These are phyloP conservation scores for Keqinozyma sinolaborantium DNA, from an alignment of 1,139 yeast species.

Conservation along the genomic window DNA sequence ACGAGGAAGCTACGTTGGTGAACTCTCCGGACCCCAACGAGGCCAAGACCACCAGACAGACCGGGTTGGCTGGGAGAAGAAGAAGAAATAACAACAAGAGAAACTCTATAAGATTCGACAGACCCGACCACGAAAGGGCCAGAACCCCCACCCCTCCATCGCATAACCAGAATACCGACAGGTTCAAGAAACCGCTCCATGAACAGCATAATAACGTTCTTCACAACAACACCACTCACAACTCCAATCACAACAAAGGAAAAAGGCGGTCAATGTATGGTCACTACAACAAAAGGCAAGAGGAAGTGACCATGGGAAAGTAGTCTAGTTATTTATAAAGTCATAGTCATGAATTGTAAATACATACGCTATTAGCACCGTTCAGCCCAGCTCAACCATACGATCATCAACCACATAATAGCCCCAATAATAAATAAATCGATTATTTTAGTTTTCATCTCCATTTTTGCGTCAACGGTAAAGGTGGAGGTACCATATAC, in stretches of 20 bases:
- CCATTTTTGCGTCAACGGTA: constrained; percentile 14
- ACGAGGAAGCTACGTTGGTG: constrained; percentile 31
- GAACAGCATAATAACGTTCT: constrained; percentile 5
- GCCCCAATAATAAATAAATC: too few species aligned
- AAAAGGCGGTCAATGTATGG: constrained; percentile 16
- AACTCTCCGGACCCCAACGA: constrained; percentile 22
- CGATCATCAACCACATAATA: too few species aligned
- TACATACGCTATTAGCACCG: too few species aligned
- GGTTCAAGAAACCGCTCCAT: constrained; percentile 4
- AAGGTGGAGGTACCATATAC: constrained; percentile 20
- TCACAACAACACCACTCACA: constrained; percentile 7
- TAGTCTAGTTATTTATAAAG: too few species aligned
- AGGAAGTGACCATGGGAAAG: constrained; percentile 20
- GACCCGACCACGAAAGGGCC: constrained; percentile 6
- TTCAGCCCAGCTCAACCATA: too few species aligned
- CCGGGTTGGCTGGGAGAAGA: constrained; percentile 22
- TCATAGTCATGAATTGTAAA: too few species aligned
- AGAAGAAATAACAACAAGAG: constrained; percentile 30
- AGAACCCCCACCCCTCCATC: constrained; percentile 27
- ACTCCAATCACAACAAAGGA: constrained; percentile 7
- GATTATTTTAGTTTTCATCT: too few species aligned
- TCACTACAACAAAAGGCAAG: constrained; percentile 13
- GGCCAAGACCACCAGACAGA: constrained; percentile 19
- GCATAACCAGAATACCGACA: constrained; percentile 8
- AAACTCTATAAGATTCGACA: constrained; percentile 10